Evolutionary conservation across 2,329 filamentous ascomycete species (phyloP).

Genomic region (Diplodia mutila): DNA sequence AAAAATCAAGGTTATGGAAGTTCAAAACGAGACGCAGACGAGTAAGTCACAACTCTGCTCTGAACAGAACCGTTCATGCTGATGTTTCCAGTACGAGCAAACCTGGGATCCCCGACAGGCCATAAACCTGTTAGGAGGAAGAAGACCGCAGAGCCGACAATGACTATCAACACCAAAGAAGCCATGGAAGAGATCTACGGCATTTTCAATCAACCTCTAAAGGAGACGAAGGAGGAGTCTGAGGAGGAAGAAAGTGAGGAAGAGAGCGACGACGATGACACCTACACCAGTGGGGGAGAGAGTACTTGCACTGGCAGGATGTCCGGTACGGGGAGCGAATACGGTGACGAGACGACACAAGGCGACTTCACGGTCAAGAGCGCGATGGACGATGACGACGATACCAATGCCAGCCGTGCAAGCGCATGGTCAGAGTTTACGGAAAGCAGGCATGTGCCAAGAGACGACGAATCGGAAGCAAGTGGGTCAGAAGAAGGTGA

Average conservation of each 20-base stretch:
- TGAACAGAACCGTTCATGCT: slow-evolving; percentile 25
- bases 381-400: slow-evolving; percentile 28
- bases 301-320: slow-evolving; percentile 79
- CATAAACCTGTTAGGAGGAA: slow-evolving; percentile 79
- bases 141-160: slow-evolving; percentile 80
- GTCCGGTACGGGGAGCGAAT: slow-evolving; percentile 65
- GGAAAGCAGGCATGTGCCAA: slow-evolving; percentile 69
- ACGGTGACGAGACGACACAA: slow-evolving; percentile 62
- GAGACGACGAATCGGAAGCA: slow-evolving; percentile 37
- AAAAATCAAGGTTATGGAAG: slow-evolving; percentile 70
- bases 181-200: slow-evolving; percentile 98
- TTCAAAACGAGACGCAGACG: slow-evolving; percentile 86
- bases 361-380: slow-evolving; percentile 56
- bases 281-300: slow-evolving; percentile 84
- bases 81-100: slow-evolving; percentile 74
- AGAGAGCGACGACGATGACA: slow-evolving; percentile 69
- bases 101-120: slow-evolving; percentile 85
- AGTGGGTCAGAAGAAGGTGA: slow-evolving; percentile 44
- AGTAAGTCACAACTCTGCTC: slow-evolving; percentile 59
- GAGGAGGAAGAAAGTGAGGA: slow-evolving; percentile 66
- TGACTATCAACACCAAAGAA: slow-evolving; percentile 94
- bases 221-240: slow-evolving; percentile 49
- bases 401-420: slow-evolving; percentile 51
- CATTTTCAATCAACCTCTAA: slow-evolving; percentile 88
- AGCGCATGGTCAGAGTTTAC: slow-evolving; percentile 92